Evolutionary conservation across 1,284 basidiomycete species (phyloP), one percentile per base, ranked within the genome.

Genomic region (Takashimella tepidaria): DNA sequence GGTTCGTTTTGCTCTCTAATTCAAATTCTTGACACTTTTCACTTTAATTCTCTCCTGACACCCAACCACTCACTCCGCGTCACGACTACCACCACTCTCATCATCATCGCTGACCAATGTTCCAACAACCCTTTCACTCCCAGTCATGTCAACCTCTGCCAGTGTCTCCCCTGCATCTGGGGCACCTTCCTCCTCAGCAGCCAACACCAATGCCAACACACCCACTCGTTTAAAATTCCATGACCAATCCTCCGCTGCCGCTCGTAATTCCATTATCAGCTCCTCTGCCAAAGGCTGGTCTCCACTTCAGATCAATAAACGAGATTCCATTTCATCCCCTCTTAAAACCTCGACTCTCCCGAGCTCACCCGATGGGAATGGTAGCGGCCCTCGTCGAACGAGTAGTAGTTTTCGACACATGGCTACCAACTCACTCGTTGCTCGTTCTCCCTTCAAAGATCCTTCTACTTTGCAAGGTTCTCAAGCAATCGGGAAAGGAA

Each of bases 391-490:
- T 49, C 82, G 90, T 49, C 81, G 90, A 47, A 83, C 85, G 3
- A 89, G 87, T 19, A 85, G 83, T 49, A 89, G 86, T 65, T 92
- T 88, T 78, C 87, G 84, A 66, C 87, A 89, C 73, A 81, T 92
- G 60, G 82, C 82, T 59, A 85, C 79, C 58, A 89, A 87, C 73
- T 85, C 87, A 63, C 84, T 92, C 51, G 91, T 93, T 21, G 85
- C 86, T 45, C 91, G 91, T 64, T 92, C 89, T 10, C 89, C 89
- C 6, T 97, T 97, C 80, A 90, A 89, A 64, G 67, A 70, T 31
- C 64, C 69, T 0, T 58, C 59, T 12, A 70, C 70, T 26, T 54
- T 54, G 24, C 64, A 63, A 67, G 58, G 63, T 52, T 60, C 50
- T 52, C 59, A 63, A 56, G 61, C 55, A 19, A 62, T 58, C 23